A percentile compares a stretch with the other conserved stretches of the same genome.
Evolutionary conservation across 2,329 filamentous ascomycete genomes (phyloP).

Genomic region (Fusarium nisikadoi): DNA sequence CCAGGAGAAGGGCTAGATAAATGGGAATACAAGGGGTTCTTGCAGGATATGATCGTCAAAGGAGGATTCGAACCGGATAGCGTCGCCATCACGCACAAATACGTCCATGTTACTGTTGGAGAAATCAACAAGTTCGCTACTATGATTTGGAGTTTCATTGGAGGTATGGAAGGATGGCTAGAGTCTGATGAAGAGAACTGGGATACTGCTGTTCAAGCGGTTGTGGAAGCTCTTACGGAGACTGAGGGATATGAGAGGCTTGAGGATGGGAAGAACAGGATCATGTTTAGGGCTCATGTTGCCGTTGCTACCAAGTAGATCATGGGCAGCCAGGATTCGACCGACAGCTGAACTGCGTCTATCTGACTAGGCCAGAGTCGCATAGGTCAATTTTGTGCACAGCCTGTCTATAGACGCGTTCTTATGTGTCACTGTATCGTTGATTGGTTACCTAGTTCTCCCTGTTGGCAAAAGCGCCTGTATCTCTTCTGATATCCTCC

Average conservation of each 20-base stretch:
- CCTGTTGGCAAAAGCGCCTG: conserved; percentile 2
- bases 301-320: neutral
- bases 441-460: neutral
- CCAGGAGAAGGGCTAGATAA: neutral
- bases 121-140: neutral
- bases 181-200: conserved; percentile 13
- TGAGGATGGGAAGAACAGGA: neutral
- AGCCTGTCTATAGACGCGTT: too few species aligned
- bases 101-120: conserved; percentile 1
- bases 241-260: neutral
- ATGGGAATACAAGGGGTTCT: neutral
- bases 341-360: too few species aligned
- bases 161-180: conserved; percentile 13
- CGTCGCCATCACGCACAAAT: neutral
- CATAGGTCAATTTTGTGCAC: too few species aligned
- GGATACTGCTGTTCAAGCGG: neutral
- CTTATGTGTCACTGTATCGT: too few species aligned
- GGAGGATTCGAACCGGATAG: fast-evolving
- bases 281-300: conserved; percentile 13
- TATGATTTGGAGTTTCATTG: conserved; percentile 21
- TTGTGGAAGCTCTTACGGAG: neutral
- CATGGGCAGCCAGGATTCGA: fast-evolving
- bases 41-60: fast-evolving
- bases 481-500: conserved; percentile 4
- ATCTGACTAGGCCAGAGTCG: too few species aligned